phyloP scores from a whole-genome alignment of 371 early-diverging fungal genomes.

The Mucor irregularis region DNA sequence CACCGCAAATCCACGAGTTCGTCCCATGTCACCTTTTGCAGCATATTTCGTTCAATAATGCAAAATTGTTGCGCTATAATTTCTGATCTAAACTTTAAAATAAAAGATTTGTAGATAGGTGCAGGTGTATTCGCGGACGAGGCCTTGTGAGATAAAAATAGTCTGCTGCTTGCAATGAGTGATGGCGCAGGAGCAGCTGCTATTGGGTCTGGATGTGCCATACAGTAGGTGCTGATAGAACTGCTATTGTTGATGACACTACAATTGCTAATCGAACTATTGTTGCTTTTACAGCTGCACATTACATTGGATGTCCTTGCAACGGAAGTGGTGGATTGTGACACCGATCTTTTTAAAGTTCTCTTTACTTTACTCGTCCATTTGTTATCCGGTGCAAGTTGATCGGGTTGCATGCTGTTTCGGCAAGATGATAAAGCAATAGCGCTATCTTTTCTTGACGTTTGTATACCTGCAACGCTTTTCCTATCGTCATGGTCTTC shows the following conservation, averaged over 20 bases:
- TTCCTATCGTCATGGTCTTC: not conserved
- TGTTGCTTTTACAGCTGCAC: not conserved
- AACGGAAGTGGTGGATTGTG: not conserved
- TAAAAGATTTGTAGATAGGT: conserved; percentile 32
- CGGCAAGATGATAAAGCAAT: conserved; percentile 20
- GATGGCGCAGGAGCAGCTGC: too few relatives aligned
- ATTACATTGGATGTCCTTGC: not conserved
- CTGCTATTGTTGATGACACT: not conserved
- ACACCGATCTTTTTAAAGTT: conserved; percentile 30
- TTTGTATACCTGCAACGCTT: not conserved
- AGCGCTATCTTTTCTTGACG: conserved; percentile 35
- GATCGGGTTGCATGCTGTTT: conserved; percentile 11
- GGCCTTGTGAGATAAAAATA: not conserved
- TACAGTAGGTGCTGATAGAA: not conserved
- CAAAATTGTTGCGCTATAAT: conserved; percentile 55
- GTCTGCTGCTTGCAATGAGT: not conserved
- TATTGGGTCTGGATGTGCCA: not conserved
- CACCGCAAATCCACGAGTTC: conserved; percentile 58
- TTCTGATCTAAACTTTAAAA: conserved; percentile 44
- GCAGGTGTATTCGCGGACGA: not conserved
- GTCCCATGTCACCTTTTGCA: conserved; percentile 58
- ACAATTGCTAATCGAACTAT: too few relatives aligned
- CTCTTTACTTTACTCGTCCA: conserved; percentile 40
- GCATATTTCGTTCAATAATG: conserved; percentile 52
- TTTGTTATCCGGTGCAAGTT: conserved; percentile 22